phyloP scores from a whole-genome alignment of 2,329 filamentous ascomycete genomes.

The Hymenoscyphus linearis region DNA sequence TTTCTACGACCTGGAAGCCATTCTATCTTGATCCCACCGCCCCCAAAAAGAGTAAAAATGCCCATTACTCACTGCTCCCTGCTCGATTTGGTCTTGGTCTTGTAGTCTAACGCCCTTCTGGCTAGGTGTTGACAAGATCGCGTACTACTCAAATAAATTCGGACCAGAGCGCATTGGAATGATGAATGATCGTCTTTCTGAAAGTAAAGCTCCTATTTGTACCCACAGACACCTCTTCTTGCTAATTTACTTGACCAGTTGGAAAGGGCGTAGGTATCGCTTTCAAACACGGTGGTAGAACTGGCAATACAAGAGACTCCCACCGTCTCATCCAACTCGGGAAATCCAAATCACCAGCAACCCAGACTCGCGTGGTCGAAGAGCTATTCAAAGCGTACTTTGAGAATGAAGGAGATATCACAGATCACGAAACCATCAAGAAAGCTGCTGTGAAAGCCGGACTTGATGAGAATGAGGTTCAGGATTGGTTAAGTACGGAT shows the following conservation, averaged over 20 bases:
- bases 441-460: constrained; percentile 50
- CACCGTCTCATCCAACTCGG: constrained; percentile 72
- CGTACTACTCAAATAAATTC: constrained; percentile 58
- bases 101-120: not conserved
- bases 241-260: constrained; percentile 33
- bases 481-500: constrained; percentile 48
- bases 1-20: constrained; percentile 69
- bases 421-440: constrained; percentile 46
- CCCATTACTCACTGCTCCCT: not conserved
- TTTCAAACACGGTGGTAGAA: constrained; percentile 64
- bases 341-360: constrained; percentile 44
- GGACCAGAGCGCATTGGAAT: constrained; percentile 53
- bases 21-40: constrained; percentile 73
- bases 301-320: constrained; percentile 73
- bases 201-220: constrained; percentile 15
- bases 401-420: constrained; percentile 60
- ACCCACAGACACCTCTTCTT: not conserved
- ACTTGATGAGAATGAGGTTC: constrained; percentile 46
- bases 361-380: constrained; percentile 56
- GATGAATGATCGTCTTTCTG: constrained; percentile 50
- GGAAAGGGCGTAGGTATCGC: constrained; percentile 64
- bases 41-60: constrained; percentile 44
- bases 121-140: constrained; percentile 46
- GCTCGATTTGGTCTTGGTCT: constrained; percentile 7
- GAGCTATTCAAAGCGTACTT: constrained; percentile 63